Evolutionary conservation across 345 rosid genomes (phyloP), one percentile per base, ranked within the genome.

Genomic region (Cardamine resedifolia): DNA sequence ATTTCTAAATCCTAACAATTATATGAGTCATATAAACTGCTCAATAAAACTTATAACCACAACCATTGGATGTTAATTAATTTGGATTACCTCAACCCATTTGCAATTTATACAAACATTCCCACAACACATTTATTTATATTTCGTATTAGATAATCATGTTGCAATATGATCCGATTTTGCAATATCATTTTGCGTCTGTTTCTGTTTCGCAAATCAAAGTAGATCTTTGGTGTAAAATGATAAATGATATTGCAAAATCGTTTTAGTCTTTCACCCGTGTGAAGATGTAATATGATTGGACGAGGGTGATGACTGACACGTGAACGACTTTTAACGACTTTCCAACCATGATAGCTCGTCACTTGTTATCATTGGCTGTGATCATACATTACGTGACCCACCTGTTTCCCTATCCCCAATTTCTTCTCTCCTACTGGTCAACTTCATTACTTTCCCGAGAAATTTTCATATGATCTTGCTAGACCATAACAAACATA

Each of bases 301-400:
- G 70, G 59, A 9, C 23, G 48, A 66, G 47, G 33, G 45, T 21
- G 5, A 33, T 49, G 70, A 14, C 33, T 34, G 57, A 2, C 58
- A 65, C 70, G 70, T 65, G 34, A 57, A 69, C 73, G 56, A 44
- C 73, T 55, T 55, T 69, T 69, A 68, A 57, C 65, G 65, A 69
- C n/a, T 44, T 19, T 55, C n/a, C n/a, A n/a, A 2, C 1, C 34
- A 43, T 43, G 64, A 44, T 68, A 21, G 33, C 6, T 70, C 23
- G 64, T 47, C 4, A 28, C 33, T 49, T 49, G 51, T 33, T 47
- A 23, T 70, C 7, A 71, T 50, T 60, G 75, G 68, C 51, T 60
- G 50, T 60, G 16, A 71, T 60, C 44, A 50, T 49, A 26, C 60
- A n/a, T 18, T 60, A 60, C 60, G 30, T 60, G 52, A 50, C 68